Percentiles rank a stretch among this genome's conserved stretches.
Evolutionary conservation across 1,284 basidiomycete species (phyloP).

Genomic region (Farysia itapuensis): DNA sequence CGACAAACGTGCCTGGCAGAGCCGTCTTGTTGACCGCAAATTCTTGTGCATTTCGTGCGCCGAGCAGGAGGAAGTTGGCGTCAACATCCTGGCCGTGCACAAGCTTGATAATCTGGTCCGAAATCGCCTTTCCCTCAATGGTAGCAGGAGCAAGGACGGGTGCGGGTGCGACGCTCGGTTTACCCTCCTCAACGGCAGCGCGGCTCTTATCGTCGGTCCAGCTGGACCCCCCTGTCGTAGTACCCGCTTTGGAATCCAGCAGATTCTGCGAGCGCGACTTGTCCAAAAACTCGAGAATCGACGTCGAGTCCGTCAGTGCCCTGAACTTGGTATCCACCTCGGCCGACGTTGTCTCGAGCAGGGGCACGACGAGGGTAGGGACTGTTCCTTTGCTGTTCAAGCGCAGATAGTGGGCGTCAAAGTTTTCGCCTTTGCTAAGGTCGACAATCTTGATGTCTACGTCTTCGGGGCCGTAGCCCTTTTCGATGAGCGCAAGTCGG

Average conservation of each 20-base stretch:
- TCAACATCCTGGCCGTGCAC: constrained; percentile 66
- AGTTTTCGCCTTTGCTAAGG: constrained; percentile 65
- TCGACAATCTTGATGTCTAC: constrained; percentile 50
- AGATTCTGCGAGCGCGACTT: constrained; percentile 60
- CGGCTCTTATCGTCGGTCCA: too few relatives aligned
- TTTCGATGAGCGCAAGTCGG: constrained; percentile 38
- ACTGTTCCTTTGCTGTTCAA: constrained; percentile 82
- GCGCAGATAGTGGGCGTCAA: constrained; percentile 69
- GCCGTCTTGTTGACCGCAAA: constrained; percentile 53
- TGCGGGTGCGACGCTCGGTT: constrained; percentile 68
- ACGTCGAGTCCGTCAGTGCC: constrained; percentile 76
- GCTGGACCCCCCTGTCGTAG: constrained; percentile 62
- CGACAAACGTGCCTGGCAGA: constrained; percentile 62
- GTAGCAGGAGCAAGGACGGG: constrained; percentile 78
- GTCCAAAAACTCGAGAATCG: constrained; percentile 73
- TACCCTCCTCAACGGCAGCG: too few relatives aligned
- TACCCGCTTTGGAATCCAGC: constrained; percentile 68
- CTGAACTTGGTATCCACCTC: constrained; percentile 79
- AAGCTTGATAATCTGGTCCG: constrained; percentile 68
- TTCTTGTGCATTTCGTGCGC: constrained; percentile 57
- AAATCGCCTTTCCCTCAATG: constrained; percentile 69
- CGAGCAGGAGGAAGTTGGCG: constrained; percentile 63
- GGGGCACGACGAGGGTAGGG: constrained; percentile 79
- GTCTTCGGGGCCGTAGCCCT: constrained; percentile 42
- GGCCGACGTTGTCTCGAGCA: constrained; percentile 70